These are phyloP conservation scores for Calcarisporium arbuscula DNA, from an alignment of 2,329 filamentous ascomycete species.

Conservation along the genomic window DNA sequence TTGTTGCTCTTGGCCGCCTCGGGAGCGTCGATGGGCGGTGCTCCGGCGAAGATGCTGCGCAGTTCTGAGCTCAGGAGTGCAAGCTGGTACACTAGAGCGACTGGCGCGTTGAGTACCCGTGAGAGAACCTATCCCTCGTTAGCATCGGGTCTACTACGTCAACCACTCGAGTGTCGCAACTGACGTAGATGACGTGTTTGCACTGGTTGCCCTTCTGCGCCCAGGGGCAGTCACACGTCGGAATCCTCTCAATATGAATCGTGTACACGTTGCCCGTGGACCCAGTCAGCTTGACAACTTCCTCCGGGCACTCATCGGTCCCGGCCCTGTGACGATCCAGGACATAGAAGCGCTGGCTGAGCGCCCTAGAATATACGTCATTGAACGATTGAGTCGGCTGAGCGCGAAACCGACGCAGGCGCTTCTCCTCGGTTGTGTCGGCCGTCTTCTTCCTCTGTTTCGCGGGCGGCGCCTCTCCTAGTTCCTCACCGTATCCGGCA, in stretches of 20 bases:
- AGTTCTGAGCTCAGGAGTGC: conserved; percentile 55
- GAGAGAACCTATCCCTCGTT: conserved; percentile 39
- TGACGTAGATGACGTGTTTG: conserved; percentile 58
- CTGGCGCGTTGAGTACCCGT: conserved; percentile 51
- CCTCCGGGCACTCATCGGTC: conserved; percentile 33
- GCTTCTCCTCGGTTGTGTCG: conserved; percentile 24
- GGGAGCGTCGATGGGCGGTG: conserved; percentile 41
- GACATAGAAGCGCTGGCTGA: conserved; percentile 40
- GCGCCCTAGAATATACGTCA: conserved; percentile 31
- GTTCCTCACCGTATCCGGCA: too few species aligned
- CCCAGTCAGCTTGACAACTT: conserved; percentile 53
- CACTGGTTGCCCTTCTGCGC: conserved; percentile 49
- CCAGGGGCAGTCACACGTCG: conserved; percentile 52
- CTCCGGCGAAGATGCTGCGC: conserved; percentile 47
- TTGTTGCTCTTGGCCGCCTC: conserved; percentile 23
- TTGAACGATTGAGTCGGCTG: conserved; percentile 28
- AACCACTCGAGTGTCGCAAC: conserved; percentile 8
- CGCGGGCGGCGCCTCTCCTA: conserved; percentile 5
- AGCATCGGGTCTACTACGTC: neutral
- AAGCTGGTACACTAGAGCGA: conserved; percentile 53
- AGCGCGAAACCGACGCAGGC: conserved; percentile 25
- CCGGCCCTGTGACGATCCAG: conserved; percentile 32
- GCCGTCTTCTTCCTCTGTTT: conserved; percentile 12
- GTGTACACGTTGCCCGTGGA: conserved; percentile 61
- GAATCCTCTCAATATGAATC: conserved; percentile 44